Percentiles rank a stretch among this genome's conserved stretches.
Conservation (phyloP, 129 eudicot species). For the Sambucus nigra region DNA sequence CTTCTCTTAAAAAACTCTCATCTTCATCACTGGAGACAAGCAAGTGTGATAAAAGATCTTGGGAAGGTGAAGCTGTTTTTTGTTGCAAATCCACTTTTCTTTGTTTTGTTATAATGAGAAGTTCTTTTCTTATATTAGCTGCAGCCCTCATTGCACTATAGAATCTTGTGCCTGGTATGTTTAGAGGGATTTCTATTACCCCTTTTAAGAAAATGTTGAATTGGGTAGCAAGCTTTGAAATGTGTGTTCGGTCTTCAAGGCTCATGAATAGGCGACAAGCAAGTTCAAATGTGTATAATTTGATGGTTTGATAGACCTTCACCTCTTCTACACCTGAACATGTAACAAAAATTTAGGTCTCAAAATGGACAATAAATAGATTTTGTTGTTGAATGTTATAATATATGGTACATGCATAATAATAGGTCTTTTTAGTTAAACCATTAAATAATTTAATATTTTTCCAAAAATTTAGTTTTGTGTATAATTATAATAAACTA, state of each 20-base stretch:
- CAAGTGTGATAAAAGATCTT: constrained; percentile 16
- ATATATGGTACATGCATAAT: too few relatives aligned
- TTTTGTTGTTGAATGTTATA: too few relatives aligned
- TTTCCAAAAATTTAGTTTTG: too few relatives aligned
- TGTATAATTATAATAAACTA: too few relatives aligned
- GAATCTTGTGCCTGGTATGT: constrained; percentile 53
- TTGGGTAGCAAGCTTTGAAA: constrained; percentile 28
- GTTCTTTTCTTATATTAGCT: constrained; percentile 2
- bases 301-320: constrained; percentile 31
- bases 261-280: constrained; percentile 56
- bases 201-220: constrained; percentile 49
- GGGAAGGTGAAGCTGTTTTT: constrained; percentile 13
- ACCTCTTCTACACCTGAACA: constrained; percentile 41
- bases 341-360: neutral
- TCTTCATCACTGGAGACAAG: constrained; percentile 8
- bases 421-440: too few relatives aligned
- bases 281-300: constrained; percentile 43
- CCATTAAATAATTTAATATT: too few relatives aligned
- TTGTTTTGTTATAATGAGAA: neutral
- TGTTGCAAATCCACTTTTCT: constrained; percentile 9
- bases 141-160: constrained; percentile 35
- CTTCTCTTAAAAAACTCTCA: neutral
- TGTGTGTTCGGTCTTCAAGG: constrained; percentile 25
- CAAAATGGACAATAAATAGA: neutral
- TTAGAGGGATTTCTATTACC: constrained; percentile 34